These are phyloP conservation scores for Aspergillus affinis DNA, from an alignment of 495 filamentous ascomycete species.

Conservation along the genomic window DNA sequence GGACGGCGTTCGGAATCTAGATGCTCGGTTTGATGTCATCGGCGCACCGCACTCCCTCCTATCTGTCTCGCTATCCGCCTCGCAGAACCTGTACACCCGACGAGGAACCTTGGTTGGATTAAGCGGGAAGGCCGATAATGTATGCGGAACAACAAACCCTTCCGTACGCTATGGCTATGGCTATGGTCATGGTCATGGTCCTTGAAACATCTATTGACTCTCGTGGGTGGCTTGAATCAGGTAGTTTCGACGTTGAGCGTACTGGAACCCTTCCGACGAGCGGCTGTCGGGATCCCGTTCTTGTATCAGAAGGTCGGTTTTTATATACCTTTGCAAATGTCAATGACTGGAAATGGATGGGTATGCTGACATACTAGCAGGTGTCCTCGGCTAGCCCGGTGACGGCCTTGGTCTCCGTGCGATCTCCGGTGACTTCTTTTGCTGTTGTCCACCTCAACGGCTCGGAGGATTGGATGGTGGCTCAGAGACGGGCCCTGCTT, in stretches of 20 bases:
- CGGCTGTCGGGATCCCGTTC: slow-evolving; percentile 81
- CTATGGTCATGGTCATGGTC: no score
- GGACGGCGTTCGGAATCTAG: slow-evolving; percentile 41
- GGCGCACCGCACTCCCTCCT: slow-evolving; percentile 88
- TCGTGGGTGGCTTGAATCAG: slow-evolving; percentile 31
- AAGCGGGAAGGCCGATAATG: slow-evolving; percentile 88
- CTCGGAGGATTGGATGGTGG: slow-evolving; percentile 92
- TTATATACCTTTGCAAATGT: slow-evolving; percentile 1
- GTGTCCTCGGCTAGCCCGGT: slow-evolving; percentile 82
- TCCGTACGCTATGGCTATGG: no score
- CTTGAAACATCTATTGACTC: slow-evolving; percentile 1
- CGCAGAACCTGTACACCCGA: slow-evolving; percentile 87
- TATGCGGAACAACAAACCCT: slow-evolving; percentile 33
- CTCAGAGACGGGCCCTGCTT: slow-evolving; percentile 78
- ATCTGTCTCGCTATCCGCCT: slow-evolving; percentile 87
- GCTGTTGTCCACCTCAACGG: slow-evolving; percentile 86
- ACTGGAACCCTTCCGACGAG: slow-evolving; percentile 76
- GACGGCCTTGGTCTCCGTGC: slow-evolving; percentile 82
- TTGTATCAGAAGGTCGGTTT: slow-evolving; percentile 73
- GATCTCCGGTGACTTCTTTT: slow-evolving; percentile 80
- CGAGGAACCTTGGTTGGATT: slow-evolving; percentile 87
- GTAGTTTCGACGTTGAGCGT: slow-evolving; percentile 84
- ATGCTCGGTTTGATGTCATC: slow-evolving; percentile 91
- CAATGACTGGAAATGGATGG: background rate
- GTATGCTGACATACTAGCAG: slow-evolving; percentile 30